These are phyloP conservation scores for Aechmea fasciata DNA, from an alignment of 176 grass and related monocot species.

Conservation along the genomic window DNA sequence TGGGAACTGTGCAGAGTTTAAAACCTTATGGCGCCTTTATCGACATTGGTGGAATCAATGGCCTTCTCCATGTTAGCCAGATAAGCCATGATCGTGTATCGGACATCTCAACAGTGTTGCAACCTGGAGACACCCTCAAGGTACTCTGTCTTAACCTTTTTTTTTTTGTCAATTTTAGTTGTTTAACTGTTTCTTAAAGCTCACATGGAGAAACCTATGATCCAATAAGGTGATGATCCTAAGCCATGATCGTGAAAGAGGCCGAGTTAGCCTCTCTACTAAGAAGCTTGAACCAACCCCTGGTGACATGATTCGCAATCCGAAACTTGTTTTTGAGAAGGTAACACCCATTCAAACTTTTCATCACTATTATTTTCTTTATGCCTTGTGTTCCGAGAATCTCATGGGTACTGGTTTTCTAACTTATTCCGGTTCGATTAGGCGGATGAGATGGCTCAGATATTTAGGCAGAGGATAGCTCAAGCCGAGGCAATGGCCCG, in stretches of 20 bases:
- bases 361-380: too few species aligned
- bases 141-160: conserved; percentile 29
- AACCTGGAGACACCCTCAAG: conserved; percentile 91
- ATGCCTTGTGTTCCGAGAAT: neutral
- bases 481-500: conserved; percentile 96
- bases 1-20: conserved; percentile 86
- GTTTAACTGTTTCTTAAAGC: conserved; percentile 15
- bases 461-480: conserved; percentile 96
- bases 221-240: conserved; percentile 78
- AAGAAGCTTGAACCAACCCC: conserved; percentile 94
- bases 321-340: conserved; percentile 91
- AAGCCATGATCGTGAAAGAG: conserved; percentile 95
- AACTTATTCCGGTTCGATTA: conserved; percentile 15
- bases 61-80: conserved; percentile 95
- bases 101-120: conserved; percentile 84
- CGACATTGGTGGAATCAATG: conserved; percentile 93
- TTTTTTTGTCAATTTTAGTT: conserved; percentile 5
- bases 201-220: neutral
- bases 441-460: conserved; percentile 98
- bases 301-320: conserved; percentile 97
- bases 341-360: conserved; percentile 16
- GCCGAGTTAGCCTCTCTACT: conserved; percentile 86
- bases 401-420: conserved; percentile 17
- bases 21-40: conserved; percentile 94
- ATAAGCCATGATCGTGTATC: conserved; percentile 95